Base-by-base conservation (phyloP, 108 stramenopile genomes). In the Pinguiococcus pyrenoidosus region DNA sequence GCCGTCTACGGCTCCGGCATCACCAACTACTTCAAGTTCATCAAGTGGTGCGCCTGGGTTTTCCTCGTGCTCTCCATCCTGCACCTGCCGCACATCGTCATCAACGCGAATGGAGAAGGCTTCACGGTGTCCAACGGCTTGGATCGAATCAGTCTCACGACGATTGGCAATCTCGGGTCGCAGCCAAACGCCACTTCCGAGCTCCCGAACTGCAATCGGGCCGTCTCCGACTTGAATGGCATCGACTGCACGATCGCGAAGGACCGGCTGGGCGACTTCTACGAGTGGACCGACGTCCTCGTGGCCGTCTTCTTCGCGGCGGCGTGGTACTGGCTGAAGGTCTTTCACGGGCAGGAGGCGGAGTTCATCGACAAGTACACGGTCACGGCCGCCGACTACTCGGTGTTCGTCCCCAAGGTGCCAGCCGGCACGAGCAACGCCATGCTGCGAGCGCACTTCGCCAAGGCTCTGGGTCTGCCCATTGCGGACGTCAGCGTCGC, bases 21-120 rank as follows among this genome's bases (percentile, higher is more conserved):
- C 26, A 66, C 64, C 9, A 62, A 61, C 0, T 66, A 66, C 61
- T 66, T 66, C 61, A 66, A 66, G 54, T 46, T 66, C 27, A 12
- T 66, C 26, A 66, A 66, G 49, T 66, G 39, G 41, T 52, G 51
- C 29, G 43, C 44, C 10, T 60, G 64, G 59, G 22, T 61, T 1
- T 61, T 66, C 29, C 26, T 62, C 0, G 51, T 61, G 53, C 45
- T 62, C 1, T 49, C 64, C 14, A 7, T 26, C 1, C 13, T 14
- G 10, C 24, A 51, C 1, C 24, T 66, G n/a, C 64, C 64, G 48
- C 36, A 46, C 44, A 23, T 66, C 0, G 28, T 56, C 13, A 18
- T 66, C 4, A 66, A 66, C 54, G 46, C 42, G 1, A 35, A 34
- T 25, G 41, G 42, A 21, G 44, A 32, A 0, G 23, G 43, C 25